Evolutionary conservation across 2,329 filamentous ascomycete genomes (phyloP).

Genomic region (Neofusicoccum ribis): DNA sequence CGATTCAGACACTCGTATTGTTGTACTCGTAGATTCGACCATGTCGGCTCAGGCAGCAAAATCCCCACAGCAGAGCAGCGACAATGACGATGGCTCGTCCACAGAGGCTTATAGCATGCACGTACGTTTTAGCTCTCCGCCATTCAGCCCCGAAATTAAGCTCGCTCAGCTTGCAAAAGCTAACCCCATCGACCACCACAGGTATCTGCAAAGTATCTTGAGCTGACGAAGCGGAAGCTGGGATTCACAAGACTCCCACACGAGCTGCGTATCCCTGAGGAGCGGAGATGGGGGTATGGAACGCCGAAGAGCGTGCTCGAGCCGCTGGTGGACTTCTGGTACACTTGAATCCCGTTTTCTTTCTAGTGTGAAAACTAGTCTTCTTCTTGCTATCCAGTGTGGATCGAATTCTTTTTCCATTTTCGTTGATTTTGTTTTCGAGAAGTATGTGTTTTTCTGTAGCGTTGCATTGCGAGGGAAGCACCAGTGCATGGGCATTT

Average conservation of each 20-base stretch:
- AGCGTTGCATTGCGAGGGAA: too few relatives aligned
- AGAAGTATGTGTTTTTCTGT: too few relatives aligned
- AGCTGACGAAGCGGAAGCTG: conserved; percentile 67
- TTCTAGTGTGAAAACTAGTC: too few relatives aligned
- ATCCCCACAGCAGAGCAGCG: too few relatives aligned
- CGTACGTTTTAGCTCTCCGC: conserved; percentile 43
- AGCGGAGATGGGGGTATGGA: conserved; percentile 54
- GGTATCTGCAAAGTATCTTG: conserved; percentile 67
- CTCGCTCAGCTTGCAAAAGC: too few relatives aligned
- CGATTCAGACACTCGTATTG: background rate
- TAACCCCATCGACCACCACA: conserved; percentile 29
- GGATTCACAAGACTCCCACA: conserved; percentile 66
- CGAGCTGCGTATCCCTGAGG: conserved; percentile 52
- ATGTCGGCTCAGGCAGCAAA: too few relatives aligned
- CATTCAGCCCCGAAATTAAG: background rate
- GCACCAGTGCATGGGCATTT: too few relatives aligned
- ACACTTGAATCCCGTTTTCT: conserved; percentile 39
- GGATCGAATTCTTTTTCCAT: too few relatives aligned
- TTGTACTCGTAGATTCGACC: too few relatives aligned
- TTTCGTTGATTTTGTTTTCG: too few relatives aligned
- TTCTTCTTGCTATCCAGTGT: too few relatives aligned
- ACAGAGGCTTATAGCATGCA: conserved; percentile 56
- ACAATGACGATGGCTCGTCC: background rate
- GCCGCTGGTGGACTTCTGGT: conserved; percentile 65
- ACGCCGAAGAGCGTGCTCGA: conserved; percentile 64